Conservation (phyloP, 2,329 filamentous ascomycete genomes). For the Curvularia eragrostidis region DNA sequence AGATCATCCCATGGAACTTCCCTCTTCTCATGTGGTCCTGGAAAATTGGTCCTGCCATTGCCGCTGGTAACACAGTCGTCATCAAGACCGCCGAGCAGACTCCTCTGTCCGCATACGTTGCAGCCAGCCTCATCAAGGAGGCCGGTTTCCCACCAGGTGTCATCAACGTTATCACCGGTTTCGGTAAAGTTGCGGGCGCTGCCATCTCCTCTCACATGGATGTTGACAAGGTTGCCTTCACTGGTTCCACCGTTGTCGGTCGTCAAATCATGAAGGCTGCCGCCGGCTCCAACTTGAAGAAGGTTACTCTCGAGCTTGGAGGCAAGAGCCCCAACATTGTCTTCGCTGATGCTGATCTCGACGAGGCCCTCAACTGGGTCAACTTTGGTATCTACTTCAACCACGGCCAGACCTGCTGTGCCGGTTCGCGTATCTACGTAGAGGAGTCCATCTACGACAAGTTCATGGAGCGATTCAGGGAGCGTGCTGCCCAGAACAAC, state of each 20-base stretch:
- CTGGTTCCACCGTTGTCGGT: slow-evolving; percentile 76
- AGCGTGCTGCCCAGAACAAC: slow-evolving; percentile 74
- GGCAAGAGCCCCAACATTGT: slow-evolving; percentile 84
- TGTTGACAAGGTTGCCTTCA: slow-evolving; percentile 84
- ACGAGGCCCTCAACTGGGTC: slow-evolving; percentile 79
- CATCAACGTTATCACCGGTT: slow-evolving; percentile 77
- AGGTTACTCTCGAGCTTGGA: slow-evolving; percentile 80
- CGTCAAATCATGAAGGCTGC: slow-evolving; percentile 82
- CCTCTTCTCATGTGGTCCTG: slow-evolving; percentile 80
- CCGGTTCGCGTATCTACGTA: slow-evolving; percentile 83
- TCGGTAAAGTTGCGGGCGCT: slow-evolving; percentile 79
- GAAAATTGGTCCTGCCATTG: slow-evolving; percentile 80
- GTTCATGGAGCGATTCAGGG: slow-evolving; percentile 82
- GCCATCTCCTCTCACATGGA: slow-evolving; percentile 79
- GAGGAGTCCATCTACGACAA: slow-evolving; percentile 88
- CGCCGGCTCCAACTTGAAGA: slow-evolving; percentile 78
- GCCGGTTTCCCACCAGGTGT: slow-evolving; percentile 81
- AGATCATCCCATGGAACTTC: slow-evolving; percentile 92
- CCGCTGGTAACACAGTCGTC: slow-evolving; percentile 74
- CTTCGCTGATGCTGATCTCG: slow-evolving; percentile 78
- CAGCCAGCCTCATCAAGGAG: slow-evolving; percentile 71
- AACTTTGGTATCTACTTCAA: slow-evolving; percentile 68
- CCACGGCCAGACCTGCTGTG: slow-evolving; percentile 71
- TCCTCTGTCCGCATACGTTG: slow-evolving; percentile 71
- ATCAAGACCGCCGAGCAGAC: slow-evolving; percentile 81